Evolutionary conservation across 352 stramenopile species (phyloP), one percentile per base, ranked within the genome.

Genomic region (Globisporangium solare): DNA sequence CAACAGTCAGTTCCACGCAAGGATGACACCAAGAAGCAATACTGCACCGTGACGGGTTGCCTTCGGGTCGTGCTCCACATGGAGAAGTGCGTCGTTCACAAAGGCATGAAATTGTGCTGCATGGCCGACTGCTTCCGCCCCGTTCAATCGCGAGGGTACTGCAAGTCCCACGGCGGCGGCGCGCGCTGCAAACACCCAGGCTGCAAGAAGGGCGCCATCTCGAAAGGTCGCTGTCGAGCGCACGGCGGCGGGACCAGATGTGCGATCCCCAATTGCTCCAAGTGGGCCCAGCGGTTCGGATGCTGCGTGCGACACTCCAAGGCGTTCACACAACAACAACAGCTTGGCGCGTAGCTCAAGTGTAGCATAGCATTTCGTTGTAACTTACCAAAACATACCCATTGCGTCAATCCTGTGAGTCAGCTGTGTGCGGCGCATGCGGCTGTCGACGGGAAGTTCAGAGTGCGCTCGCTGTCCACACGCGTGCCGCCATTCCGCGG

Each of bases 91-190:
- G 54, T 60, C n/a, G 54, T 71, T 18, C 75, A 85, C 63, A 71
- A 72, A 37, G 70, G 73, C 24, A 61, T 76, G 54, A 79, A 77
- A 56, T 60, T 73, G 15, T 85, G 75, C 50, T 58, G 60, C 27
- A 55, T 70, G 13, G 49, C 56, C 35, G 68, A 51, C 12, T 85
- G 75, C 57, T 68, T 61, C 39, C 71, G 73, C 4, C 70, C 68
- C 0, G 72, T 80, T 49, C 74, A 85, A 50, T 79, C 71, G 15
- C 63, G 75, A 17, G 77, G 77, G 14, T 73, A 67, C 32, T 88
- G 77, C 67, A 84, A 83, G 47, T 82, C 74, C 13, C 77, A 88
- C 47, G 77, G 77, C 37, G 77, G 77, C 24, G 77, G 77, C 31
- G 73, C 72, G 27, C 68, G 68, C 21, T 88, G 77, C 63, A 73